Conservation (phyloP, 2,329 filamentous ascomycete genomes). For the Chrysoporthe puriensis region DNA sequence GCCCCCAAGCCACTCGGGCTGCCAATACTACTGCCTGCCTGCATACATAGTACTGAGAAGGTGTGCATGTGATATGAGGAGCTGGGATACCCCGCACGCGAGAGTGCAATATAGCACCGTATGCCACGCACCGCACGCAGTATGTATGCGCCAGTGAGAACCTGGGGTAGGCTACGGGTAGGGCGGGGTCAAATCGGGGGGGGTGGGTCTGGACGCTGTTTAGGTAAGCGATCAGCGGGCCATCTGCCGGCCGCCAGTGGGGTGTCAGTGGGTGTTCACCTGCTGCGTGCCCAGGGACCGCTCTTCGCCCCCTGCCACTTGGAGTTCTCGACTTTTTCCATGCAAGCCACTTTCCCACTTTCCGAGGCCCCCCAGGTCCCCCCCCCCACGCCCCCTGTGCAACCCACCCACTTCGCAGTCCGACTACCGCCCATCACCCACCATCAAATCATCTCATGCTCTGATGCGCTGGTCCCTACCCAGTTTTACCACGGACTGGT, state of each 20-base stretch:
- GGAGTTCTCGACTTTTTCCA: too few species aligned
- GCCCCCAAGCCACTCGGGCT: too few species aligned
- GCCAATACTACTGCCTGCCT: too few species aligned
- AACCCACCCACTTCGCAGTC: background rate
- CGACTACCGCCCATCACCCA: background rate
- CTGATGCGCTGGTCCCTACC: background rate
- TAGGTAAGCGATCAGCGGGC: background rate
- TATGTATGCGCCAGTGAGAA: background rate
- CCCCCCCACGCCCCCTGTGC: background rate
- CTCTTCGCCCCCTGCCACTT: background rate
- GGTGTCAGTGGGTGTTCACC: too few species aligned
- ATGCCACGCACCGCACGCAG: too few species aligned
- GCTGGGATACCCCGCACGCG: background rate
- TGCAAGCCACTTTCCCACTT: background rate
- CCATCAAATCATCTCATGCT: background rate
- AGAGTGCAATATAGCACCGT: background rate
- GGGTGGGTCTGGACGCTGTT: background rate
- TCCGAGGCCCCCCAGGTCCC: background rate
- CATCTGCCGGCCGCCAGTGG: background rate
- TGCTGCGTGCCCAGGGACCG: background rate
- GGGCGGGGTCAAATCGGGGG: background rate
- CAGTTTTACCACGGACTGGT: background rate
- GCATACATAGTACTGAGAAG: too few species aligned
- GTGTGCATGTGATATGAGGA: too few species aligned
- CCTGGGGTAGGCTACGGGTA: constrained; percentile 3